Conservation (phyloP, 2,329 filamentous ascomycete species). For the Beauveria pseudobassiana region DNA sequence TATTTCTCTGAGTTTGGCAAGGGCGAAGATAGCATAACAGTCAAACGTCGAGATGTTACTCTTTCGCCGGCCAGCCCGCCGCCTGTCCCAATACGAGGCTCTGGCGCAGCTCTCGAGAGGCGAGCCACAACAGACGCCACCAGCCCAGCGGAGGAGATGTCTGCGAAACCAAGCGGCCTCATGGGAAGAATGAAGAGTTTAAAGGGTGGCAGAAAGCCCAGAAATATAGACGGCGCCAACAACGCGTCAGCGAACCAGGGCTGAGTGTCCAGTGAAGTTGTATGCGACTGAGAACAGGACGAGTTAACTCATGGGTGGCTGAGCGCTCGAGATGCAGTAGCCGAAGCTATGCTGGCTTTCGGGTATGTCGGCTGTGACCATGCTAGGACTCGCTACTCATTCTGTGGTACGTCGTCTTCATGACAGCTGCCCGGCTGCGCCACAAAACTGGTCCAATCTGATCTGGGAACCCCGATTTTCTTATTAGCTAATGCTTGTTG, state of each 20-base stretch:
- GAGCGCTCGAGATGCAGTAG: not conserved
- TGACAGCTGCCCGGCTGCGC: not conserved
- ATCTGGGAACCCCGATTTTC: not conserved
- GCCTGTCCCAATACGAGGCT: conserved; percentile 31
- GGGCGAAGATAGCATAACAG: conserved; percentile 43
- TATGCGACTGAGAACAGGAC: not conserved
- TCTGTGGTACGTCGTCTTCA: not conserved
- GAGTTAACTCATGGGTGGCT: not conserved
- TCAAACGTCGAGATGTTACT: conserved; percentile 32
- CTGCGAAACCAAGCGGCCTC: conserved; percentile 52
- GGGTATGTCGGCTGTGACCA: not conserved
- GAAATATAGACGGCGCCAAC: conserved; percentile 30
- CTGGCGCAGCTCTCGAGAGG: conserved; percentile 49
- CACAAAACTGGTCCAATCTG: not conserved
- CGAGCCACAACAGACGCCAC: conserved; percentile 54
- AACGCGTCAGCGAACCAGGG: not conserved
- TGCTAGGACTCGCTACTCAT: not conserved
- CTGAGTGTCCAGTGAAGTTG: conserved; percentile 7
- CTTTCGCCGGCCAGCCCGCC: conserved; percentile 52
- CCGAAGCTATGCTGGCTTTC: not conserved
- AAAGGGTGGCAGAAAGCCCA: conserved; percentile 54
- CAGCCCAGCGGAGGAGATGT: conserved; percentile 31
- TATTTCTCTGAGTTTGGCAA: conserved; percentile 75
- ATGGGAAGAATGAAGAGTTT: conserved; percentile 75
- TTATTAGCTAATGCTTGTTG: not conserved